Conservation (phyloP, 1,284 basidiomycete species). For the Malassezia japonica region DNA sequence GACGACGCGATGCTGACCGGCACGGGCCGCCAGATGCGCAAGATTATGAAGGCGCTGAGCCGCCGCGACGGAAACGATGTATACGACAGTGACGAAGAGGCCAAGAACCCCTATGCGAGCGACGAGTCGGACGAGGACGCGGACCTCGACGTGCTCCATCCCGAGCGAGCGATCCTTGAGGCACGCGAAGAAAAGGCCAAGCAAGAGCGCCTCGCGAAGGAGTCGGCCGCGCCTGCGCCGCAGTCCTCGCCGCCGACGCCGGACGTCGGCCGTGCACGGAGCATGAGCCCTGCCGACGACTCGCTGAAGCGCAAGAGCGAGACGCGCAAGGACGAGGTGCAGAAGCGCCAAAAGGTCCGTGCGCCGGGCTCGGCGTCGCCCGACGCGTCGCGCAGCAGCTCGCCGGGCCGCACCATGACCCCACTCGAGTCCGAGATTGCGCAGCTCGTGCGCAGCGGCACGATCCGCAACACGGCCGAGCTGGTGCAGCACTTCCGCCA, state of each 20-base stretch:
- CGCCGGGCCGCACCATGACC: conserved; percentile 17
- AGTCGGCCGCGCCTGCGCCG: conserved; percentile 18
- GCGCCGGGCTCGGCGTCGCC: neutral
- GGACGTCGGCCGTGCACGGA: neutral
- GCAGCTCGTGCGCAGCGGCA: conserved; percentile 28
- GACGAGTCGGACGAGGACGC: conserved; percentile 43
- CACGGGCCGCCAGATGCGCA: conserved; percentile 46
- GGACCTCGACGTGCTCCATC: conserved; percentile 41
- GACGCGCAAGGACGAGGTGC: conserved; percentile 18
- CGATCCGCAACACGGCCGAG: conserved; percentile 30
- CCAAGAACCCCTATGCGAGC: conserved; percentile 39
- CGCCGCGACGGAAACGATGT: conserved; percentile 40
- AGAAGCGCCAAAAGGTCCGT: neutral
- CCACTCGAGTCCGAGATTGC: conserved; percentile 36
- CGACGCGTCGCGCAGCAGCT: conserved; percentile 4
- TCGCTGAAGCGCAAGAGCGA: conserved; percentile 25
- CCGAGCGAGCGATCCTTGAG: conserved; percentile 42
- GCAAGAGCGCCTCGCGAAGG: conserved; percentile 16
- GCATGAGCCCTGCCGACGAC: neutral
- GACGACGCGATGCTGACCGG: conserved; percentile 38
- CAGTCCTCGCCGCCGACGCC: neutral
- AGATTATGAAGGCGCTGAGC: conserved; percentile 45
- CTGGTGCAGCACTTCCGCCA: conserved; percentile 38
- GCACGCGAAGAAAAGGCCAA: conserved; percentile 41
- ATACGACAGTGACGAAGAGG: conserved; percentile 45